Conservation (phyloP, 1,284 basidiomycete species). For the Malassezia sympodialis region DNA sequence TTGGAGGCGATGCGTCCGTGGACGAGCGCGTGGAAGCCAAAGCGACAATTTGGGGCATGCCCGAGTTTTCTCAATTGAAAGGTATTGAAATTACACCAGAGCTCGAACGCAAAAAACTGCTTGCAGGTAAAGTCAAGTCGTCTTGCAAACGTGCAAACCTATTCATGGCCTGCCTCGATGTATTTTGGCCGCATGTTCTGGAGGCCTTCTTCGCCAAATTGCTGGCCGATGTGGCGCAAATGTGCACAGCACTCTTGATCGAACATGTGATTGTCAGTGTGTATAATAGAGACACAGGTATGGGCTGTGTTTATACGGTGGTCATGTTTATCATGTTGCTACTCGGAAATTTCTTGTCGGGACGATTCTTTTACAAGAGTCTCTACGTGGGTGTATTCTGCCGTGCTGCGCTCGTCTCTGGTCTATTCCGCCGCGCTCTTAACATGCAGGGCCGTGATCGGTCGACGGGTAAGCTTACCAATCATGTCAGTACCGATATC, state of each 20-base stretch:
- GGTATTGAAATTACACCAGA: conserved; percentile 7
- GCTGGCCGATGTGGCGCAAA: conserved; percentile 35
- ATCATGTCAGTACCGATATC: conserved; percentile 86
- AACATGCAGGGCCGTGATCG: conserved; percentile 69
- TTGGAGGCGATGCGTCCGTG: conserved; percentile 20
- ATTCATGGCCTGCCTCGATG: conserved; percentile 63
- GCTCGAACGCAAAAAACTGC: conserved; percentile 4
- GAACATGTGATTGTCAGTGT: conserved; percentile 32
- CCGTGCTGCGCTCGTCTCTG: conserved; percentile 75
- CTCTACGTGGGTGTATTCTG: conserved; percentile 57
- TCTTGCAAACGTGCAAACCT: conserved; percentile 56
- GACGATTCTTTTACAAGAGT: conserved; percentile 66
- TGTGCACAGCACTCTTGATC: conserved; percentile 39
- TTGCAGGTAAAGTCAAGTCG: conserved; percentile 20
- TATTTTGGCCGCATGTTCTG: conserved; percentile 57
- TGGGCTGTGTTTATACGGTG: conserved; percentile 31
- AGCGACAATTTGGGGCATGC: conserved; percentile 30
- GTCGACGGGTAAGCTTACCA: conserved; percentile 73
- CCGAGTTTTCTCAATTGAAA: conserved; percentile 16
- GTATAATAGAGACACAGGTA: conserved; percentile 19
- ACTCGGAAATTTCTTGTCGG: conserved; percentile 43
- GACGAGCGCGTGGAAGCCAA: conserved; percentile 22
- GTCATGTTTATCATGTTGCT: conserved; percentile 16
- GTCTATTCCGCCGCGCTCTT: conserved; percentile 72
- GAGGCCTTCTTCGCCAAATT: conserved; percentile 53